Conservation (phyloP, 129 eudicot genomes). For the Helichrysum umbraculigerum region DNA sequence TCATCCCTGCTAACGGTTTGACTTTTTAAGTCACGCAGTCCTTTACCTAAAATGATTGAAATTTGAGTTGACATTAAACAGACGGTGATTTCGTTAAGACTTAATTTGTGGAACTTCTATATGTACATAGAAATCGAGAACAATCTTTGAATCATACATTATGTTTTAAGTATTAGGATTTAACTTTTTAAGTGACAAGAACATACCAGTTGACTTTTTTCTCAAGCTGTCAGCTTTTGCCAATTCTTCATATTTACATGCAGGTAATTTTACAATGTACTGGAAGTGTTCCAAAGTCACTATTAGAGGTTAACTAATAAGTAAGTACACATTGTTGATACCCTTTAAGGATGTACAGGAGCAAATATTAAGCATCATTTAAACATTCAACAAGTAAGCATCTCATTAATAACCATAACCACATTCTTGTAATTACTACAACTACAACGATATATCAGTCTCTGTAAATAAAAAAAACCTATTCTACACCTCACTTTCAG, state of each 20-base stretch:
- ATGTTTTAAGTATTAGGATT: background rate
- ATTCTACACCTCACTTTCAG: constrained; percentile 16
- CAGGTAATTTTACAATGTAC: no score
- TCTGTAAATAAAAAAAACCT: background rate
- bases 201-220: background rate
- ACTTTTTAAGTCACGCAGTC: no score
- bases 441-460: background rate
- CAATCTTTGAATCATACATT: background rate
- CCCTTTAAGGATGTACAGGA: no score
- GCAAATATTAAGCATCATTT: background rate
- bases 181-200: background rate
- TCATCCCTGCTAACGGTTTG: no score
- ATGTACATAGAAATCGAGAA: no score
- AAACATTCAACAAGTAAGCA: background rate
- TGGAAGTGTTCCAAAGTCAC: no score
- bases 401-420: constrained; percentile 1
- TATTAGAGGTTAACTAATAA: no score
- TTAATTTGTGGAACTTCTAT: no score
- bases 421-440: background rate
- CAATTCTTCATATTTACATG: background rate
- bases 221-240: background rate
- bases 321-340: no score
- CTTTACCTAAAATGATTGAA: no score
- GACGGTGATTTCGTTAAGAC: no score
- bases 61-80: no score